Base-by-base conservation (phyloP, 2,329 filamentous ascomycete species). In the Phialemonium atrogriseum region DNA sequence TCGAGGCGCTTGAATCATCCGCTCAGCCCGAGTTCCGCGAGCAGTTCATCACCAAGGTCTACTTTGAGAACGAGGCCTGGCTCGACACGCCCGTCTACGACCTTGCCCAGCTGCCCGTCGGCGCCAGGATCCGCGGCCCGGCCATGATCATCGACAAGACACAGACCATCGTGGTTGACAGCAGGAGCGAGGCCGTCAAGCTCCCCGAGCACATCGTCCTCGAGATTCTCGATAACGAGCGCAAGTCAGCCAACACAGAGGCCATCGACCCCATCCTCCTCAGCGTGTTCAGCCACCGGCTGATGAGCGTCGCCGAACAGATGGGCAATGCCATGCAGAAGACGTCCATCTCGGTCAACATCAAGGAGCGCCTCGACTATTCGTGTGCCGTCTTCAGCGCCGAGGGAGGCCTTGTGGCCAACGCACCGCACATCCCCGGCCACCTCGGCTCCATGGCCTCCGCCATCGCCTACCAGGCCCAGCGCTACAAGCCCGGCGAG, bases 281-380 rank as follows among this genome's bases (percentile, higher is more conserved):
- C 1, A 80, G 73, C 42, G 80, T 88, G 37, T 87, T 88, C 46
- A 79, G 76, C 0, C 81, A 87, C 51, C 68, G 83, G 4, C 88
- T 88, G 58, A 88, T 88, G 83, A 77, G 78, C 5, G 84, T 88
- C 40, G 83, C 83, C 1, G 83, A 88, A 53, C 82, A 87, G 48
- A 87, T 87, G 81, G 82, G 83, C 0, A 67, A 79, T 31, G 78
- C 80, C 5, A 55, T 88, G 15, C 80, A 87, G 48, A 86, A 85
- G 58, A 86, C 80, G 0, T 77, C 76, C 44, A 77, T 87, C 12
- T 80, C 72, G 36, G 84, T 79, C 1, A 88, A 87, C 44, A 81
- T 88, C 53, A 82, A 88, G 46, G 84, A 89, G 50, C 70, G 83
- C 5, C 65, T 88, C 2, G 84, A 89, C 48, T 89, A 86, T 49